Evolutionary conservation across 2,329 filamentous ascomycete species (phyloP).

Genomic region (Trichophyton benhamiae): DNA sequence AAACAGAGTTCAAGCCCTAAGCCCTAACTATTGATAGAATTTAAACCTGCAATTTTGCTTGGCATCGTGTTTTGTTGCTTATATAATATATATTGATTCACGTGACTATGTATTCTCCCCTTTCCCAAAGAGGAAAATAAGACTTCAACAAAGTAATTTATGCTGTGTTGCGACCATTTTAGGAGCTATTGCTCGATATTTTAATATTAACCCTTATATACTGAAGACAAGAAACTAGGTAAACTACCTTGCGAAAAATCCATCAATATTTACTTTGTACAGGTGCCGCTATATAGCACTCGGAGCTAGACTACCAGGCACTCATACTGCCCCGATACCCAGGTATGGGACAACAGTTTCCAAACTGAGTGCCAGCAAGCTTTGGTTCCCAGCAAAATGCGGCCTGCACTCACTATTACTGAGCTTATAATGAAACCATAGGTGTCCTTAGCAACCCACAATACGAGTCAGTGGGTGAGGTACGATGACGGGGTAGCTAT

Average conservation of each 20-base stretch:
- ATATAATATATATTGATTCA: not conserved
- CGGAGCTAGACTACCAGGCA: not conserved
- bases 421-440: too few species aligned
- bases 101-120: not conserved
- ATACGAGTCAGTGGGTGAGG: too few species aligned
- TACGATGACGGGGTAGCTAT: too few species aligned
- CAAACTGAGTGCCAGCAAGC: too few species aligned
- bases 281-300: not conserved
- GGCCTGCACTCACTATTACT: not conserved
- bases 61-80: not conserved
- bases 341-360: too few species aligned
- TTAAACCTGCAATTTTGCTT: not conserved
- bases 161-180: too few species aligned
- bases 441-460: too few species aligned
- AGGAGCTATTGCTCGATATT: too few species aligned
- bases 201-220: too few species aligned
- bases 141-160: too few species aligned
- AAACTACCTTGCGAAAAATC: too few species aligned
- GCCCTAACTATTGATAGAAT: constrained; percentile 21
- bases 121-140: not conserved
- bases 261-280: not conserved
- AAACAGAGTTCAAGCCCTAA: constrained; percentile 24
- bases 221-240: too few species aligned
- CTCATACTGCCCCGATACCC: not conserved
- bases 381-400: not conserved